A percentile compares a stretch with the other conserved stretches of the same genome.
phyloP scores from a whole-genome alignment of 2,329 filamentous ascomycete genomes.

The Periconia sp. region DNA sequence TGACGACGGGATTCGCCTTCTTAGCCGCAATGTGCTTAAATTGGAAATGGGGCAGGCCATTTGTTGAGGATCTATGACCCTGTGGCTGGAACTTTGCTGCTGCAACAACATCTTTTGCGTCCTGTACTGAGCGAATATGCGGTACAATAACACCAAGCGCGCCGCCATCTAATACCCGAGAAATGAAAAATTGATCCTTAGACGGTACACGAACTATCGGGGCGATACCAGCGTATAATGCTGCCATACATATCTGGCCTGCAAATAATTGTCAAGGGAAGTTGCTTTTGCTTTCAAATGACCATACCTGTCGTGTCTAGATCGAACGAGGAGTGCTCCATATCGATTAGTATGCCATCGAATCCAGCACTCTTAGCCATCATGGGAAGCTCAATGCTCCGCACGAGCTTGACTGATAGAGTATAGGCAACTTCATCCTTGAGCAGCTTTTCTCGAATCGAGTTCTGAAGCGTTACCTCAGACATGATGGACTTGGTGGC shows the following conservation, averaged over 20 bases:
- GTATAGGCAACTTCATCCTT: conserved; percentile 37
- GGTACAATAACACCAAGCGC: conserved; percentile 51
- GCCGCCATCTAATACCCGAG: conserved; percentile 49
- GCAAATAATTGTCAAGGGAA: neutral
- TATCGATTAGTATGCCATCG: conserved; percentile 53
- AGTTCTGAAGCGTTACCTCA: conserved; percentile 29
- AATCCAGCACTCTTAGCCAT: conserved; percentile 51
- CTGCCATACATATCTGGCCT: conserved; percentile 48
- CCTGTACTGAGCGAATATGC: conserved; percentile 47
- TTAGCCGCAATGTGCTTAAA: conserved; percentile 42
- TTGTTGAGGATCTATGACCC: conserved; percentile 45
- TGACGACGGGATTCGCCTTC: conserved; percentile 43
- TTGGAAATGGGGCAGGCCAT: conserved; percentile 45
- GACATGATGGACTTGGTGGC: too few species aligned
- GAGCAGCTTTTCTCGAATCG: conserved; percentile 36
- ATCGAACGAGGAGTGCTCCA: conserved; percentile 52
- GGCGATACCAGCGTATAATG: conserved; percentile 47
- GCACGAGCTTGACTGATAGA: conserved; percentile 41
- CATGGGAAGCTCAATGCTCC: conserved; percentile 45
- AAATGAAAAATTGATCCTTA: conserved; percentile 48
- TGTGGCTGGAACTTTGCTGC: conserved; percentile 49
- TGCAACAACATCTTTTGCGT: conserved; percentile 45
- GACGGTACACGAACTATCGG: conserved; percentile 28
- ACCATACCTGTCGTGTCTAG: conserved; percentile 37
- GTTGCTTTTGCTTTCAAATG: neutral